Evolutionary conservation across 352 stramenopile genomes (phyloP).

Genomic region (Phytophthora meadii): DNA sequence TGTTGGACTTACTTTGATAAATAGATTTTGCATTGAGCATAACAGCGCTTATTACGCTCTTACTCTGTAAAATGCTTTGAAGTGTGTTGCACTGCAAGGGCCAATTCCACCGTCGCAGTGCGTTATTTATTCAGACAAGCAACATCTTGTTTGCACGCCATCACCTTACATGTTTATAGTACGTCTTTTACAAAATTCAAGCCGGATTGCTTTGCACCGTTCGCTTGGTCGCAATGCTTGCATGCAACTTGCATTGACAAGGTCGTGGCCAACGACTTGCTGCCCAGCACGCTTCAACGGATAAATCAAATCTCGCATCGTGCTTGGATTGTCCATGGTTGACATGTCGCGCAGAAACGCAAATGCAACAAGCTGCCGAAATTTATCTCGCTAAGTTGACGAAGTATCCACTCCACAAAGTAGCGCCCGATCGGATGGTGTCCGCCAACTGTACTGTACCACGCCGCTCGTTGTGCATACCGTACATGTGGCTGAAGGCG

Average conservation of each 20-base stretch:
- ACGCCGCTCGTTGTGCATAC: no score
- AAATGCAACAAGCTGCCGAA: slow-evolving; percentile 5
- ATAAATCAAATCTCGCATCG: slow-evolving; percentile 2
- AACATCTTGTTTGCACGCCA: no score
- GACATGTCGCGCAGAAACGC: slow-evolving; percentile 28
- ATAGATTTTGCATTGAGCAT: slow-evolving; percentile 17
- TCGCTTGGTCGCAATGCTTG: not conserved
- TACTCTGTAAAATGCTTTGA: no score
- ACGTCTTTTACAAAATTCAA: no score
- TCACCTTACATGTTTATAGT: no score
- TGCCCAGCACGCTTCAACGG: not conserved
- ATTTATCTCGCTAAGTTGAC: slow-evolving; percentile 17
- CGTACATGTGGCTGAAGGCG: no score
- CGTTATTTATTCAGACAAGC: no score
- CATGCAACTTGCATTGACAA: no score
- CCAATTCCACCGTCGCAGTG: no score
- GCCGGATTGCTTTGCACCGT: not conserved
- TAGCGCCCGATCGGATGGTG: not conserved
- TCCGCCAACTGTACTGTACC: no score
- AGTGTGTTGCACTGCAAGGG: no score
- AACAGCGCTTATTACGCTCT: no score
- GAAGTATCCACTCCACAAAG: slow-evolving; percentile 21
- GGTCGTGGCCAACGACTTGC: not conserved
- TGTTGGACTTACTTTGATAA: slow-evolving; percentile 11
- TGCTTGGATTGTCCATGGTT: not conserved